phyloP scores from a whole-genome alignment of 768 basidiomycete species.

The Xanthoconium stramineum region DNA sequence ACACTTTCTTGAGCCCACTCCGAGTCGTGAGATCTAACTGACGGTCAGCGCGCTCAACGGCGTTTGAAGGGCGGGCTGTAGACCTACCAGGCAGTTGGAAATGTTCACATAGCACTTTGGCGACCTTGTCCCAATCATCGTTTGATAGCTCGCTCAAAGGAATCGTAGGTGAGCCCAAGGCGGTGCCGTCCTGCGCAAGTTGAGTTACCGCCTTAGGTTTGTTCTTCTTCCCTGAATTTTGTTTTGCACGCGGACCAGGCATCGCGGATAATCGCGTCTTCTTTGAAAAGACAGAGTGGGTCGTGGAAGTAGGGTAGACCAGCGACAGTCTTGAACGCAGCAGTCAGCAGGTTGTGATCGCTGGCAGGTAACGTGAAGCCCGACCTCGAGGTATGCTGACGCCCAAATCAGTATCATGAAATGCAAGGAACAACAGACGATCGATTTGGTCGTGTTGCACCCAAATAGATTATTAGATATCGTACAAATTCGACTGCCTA shows the following conservation, averaged over 20 bases:
- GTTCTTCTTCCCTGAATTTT: slow-evolving; percentile 15
- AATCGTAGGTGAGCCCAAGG: neutral
- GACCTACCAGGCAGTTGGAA: slow-evolving; percentile 53
- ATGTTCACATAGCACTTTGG: slow-evolving; percentile 43
- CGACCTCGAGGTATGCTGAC: no score
- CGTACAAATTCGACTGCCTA: no score
- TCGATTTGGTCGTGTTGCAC: no score
- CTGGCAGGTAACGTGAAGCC: no score
- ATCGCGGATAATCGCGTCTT: slow-evolving; percentile 2
- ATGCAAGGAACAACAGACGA: no score
- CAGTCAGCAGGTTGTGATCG: no score
- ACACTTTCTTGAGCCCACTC: slow-evolving; percentile 59
- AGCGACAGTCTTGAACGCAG: no score
- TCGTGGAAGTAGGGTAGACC: no score
- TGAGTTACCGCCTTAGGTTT: slow-evolving; percentile 6
- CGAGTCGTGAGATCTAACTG: slow-evolving; percentile 32
- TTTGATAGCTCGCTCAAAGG: slow-evolving; percentile 18
- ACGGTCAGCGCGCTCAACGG: neutral
- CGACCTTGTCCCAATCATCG: slow-evolving; percentile 45
- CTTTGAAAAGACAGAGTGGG: no score
- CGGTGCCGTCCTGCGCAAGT: neutral
- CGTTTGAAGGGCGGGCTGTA: neutral
- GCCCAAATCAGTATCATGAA: no score
- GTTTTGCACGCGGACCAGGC: slow-evolving; percentile 26
- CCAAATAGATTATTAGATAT: no score